Base-by-base conservation (phyloP, 306 rosid species). In the Vicia villosa region DNA sequence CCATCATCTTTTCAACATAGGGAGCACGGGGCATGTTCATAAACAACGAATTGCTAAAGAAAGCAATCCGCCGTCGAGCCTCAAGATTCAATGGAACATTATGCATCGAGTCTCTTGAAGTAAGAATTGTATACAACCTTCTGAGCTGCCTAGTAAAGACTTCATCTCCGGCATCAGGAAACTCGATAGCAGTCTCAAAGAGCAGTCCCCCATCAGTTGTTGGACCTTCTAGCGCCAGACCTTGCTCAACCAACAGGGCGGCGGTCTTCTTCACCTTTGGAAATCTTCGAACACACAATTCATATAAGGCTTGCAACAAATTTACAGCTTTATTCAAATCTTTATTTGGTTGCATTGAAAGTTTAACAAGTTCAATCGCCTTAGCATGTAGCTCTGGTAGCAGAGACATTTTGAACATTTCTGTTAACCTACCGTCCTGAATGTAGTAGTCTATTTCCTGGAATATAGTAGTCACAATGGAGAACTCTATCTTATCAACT, bases 11-110 rank as follows among this genome's bases (percentile, higher is more conserved):
- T 73, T 88, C 98, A 66, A 92, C 92, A 17, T 62, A 11, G 13
- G 96, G 98, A 73, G 96, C 96, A 54, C 96, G 98, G 2, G 98
- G 98, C 69, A 92, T 90, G 84, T 92, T 92, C 98, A 92, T 92
- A 76, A 92, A 92, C 70, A 92, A 86, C 12, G 98, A 92, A 81
- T 92, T 92, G 85, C 87, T 83, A 76, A 90, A 92, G 86, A 92
- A 92, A 72, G 98, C 93, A 66, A 92, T 78, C 38, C 98, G 88
- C 43, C 88, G 74, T 14, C 96, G 86, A 9, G 98, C 96, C 80
- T 92, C 98, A 15, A 79, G 68, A 85, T 90, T 92, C 72, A 67
- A 57, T 10, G 98, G 98, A 70, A 92, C 93, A 68, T 86, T 83
- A 68, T 85, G 84, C 96, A 92, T 92, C 0, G 96, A 76, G 68